phyloP scores from a whole-genome alignment of 2,329 filamentous ascomycete genomes.

The Hirsutella minnesotensis region DNA sequence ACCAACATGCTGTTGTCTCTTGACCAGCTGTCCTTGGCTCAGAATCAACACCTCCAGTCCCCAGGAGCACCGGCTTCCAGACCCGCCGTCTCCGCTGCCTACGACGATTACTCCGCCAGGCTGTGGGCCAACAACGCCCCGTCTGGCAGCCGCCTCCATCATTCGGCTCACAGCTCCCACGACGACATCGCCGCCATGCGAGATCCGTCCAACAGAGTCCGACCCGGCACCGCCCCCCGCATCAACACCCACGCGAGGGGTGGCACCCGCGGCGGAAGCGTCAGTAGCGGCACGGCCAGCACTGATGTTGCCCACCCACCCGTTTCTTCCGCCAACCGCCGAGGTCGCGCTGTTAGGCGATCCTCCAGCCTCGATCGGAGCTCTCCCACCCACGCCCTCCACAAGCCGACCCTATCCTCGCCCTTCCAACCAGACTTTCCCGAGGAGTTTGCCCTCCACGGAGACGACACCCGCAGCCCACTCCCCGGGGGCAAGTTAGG shows the following conservation, averaged over 20 bases:
- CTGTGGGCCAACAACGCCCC: background rate
- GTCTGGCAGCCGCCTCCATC: background rate
- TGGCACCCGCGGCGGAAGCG: slow-evolving; percentile 45
- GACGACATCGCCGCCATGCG: slow-evolving; percentile 7
- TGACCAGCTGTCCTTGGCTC: slow-evolving; percentile 60
- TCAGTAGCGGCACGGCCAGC: slow-evolving; percentile 59
- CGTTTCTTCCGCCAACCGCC: slow-evolving; percentile 13
- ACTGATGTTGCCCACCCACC: slow-evolving; percentile 46
- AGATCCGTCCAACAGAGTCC: slow-evolving; percentile 18
- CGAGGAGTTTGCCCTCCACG: slow-evolving; percentile 27
- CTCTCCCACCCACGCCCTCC: slow-evolving; percentile 11
- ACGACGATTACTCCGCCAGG: background rate
- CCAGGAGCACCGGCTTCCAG: slow-evolving; percentile 14
- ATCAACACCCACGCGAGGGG: slow-evolving; percentile 35
- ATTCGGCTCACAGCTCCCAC: background rate
- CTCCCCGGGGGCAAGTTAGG: slow-evolving; percentile 26
- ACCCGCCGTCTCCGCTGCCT: background rate
- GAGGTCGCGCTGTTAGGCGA: slow-evolving; percentile 19
- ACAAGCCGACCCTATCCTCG: slow-evolving; percentile 15
- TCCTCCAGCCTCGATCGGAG: slow-evolving; percentile 68
- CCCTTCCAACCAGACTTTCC: slow-evolving; percentile 38
- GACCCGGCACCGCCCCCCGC: slow-evolving; percentile 19
- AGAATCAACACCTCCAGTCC: background rate
- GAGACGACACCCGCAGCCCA: slow-evolving; percentile 5
- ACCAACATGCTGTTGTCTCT: slow-evolving; percentile 92